Evolutionary conservation across 2,329 filamentous ascomycete genomes (phyloP), one percentile per base, ranked within the genome.

Genomic region (Sarocladiaceae sp.): DNA sequence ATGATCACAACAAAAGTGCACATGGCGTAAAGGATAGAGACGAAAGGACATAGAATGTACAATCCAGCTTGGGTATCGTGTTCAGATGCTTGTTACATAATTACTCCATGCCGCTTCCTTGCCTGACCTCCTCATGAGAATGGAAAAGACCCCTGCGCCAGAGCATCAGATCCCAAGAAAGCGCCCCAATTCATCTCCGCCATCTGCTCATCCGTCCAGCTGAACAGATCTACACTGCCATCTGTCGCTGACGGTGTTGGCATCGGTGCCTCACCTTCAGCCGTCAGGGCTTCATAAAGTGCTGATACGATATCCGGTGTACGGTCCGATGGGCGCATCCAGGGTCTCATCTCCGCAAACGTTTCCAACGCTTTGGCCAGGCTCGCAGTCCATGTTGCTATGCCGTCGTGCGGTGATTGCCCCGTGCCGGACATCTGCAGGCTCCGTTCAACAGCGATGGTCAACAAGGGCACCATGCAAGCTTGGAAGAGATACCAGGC

Each of bases 401-500:
- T 45, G 9, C 37, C 43, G 11, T 48, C 29, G 10, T 21, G 37
- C 26, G 37, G 37, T 9, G 18, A 27, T 18, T 29, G 23, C 3
- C 37, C 37, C 37, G 19, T 41, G 31, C 37, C 20, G 26, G 33
- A 34, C 9, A 9, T 16, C 6, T 43, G 40, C 43, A 53, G 48
- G 27, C 50, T 53, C 23, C 45, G 47, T 21, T 59, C 54, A 20
- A 59, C 54, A 18, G 58, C 53, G 23, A 60, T 53, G 24, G 55
- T 52, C 13, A 61, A 48, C 2, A 61, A 47, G 9, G 56, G 58
- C 2, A 60, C 55, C 39, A 56, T 58, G 37, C 57, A 59, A 4
- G 58, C 58, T 41, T 61, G 58, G 46, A 62, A 62, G 6, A 62
- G 53, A 34, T 60, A 60, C 58, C 58, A 61, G 1, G 51, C 54